Base-by-base conservation (phyloP, 495 filamentous ascomycete genomes). In the Lophiostoma macrostomum region DNA sequence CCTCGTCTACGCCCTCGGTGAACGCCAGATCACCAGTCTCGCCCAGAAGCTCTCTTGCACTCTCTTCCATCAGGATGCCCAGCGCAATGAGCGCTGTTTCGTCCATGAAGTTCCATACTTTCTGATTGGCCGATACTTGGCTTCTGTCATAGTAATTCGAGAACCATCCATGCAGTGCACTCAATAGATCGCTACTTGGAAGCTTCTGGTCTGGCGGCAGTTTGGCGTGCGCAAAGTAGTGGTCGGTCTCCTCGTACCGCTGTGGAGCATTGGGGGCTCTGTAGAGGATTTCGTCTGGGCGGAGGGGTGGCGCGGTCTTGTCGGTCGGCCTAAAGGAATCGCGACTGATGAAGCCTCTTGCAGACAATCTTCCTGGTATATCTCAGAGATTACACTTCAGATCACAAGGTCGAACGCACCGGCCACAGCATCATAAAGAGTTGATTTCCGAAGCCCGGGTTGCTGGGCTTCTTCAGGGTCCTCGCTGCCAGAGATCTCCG, bases 11-110 rank as follows among this genome's bases (percentile, higher is more conserved):
- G n/a, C 46, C 80, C 65, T 93, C 88, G 1, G 83, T 78, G 34
- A 94, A 83, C 0, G 82, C 88, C 48, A 91, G 54, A 67, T 93
- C 84, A 3, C 88, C 90, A 1, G 75, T 85, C 27, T 77, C 73
- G 1, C 87, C 89, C 11, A 95, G 70, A 0, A 69, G 69, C 35
- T 84, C 79, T 14, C 73, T 74, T 4, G 77, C 72, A 46, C 84
- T 75, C 65, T 96, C 90, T 69, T 96, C 90, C 28, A 95, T 67
- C 47, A 95, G 61, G 20, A 96, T 81, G 0, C 89, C 90, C 68
- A 94, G 71, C 0, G 86, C 86, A 50, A 95, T 71, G 44, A 96
- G 66, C 1, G 89, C 88, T 7, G 87, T 91, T 69, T 90, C 90
- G 63, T 95, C 87, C 80, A 96, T 78, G 55, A 80, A 88, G 23